phyloP scores from a whole-genome alignment of 129 eudicot genomes.

The Heracleum sosnowskyi region DNA sequence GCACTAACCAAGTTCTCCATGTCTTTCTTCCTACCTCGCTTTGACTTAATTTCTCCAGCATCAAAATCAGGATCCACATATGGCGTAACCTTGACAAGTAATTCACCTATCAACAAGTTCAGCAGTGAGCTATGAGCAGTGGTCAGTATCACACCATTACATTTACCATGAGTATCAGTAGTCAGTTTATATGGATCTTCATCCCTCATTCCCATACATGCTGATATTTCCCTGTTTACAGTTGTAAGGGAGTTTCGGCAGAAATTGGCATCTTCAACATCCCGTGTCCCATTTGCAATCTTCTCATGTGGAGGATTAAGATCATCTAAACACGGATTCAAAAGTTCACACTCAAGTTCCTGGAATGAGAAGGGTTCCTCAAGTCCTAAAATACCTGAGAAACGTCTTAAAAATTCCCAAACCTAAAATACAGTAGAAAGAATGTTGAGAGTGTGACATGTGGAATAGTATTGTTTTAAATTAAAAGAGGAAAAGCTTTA shows the following conservation, averaged over 20 bases:
- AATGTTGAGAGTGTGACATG: constrained; percentile 9
- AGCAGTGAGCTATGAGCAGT: constrained; percentile 55
- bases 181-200: constrained; percentile 33
- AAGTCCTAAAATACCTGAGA: constrained; percentile 62
- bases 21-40: constrained; percentile 77
- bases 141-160: constrained; percentile 49
- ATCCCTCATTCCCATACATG: constrained; percentile 9
- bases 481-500: not conserved
- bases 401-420: constrained; percentile 67
- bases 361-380: constrained; percentile 47
- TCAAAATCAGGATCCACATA: constrained; percentile 58
- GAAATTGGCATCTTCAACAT: constrained; percentile 1
- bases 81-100: constrained; percentile 50
- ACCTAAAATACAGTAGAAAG: constrained; percentile 39
- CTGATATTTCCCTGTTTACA: not conserved
- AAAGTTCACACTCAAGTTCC: constrained; percentile 60
- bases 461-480: not conserved
- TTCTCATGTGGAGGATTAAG: constrained; percentile 22
- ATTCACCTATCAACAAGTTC: constrained; percentile 55
- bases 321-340: constrained; percentile 71
- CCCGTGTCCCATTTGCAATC: constrained; percentile 10
- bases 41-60: constrained; percentile 59
- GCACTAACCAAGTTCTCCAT: constrained; percentile 40
- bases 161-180: constrained; percentile 25
- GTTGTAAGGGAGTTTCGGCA: not conserved